phyloP scores from a whole-genome alignment of 2,329 filamentous ascomycete species.

The Raffaelea deltoideospora region DNA sequence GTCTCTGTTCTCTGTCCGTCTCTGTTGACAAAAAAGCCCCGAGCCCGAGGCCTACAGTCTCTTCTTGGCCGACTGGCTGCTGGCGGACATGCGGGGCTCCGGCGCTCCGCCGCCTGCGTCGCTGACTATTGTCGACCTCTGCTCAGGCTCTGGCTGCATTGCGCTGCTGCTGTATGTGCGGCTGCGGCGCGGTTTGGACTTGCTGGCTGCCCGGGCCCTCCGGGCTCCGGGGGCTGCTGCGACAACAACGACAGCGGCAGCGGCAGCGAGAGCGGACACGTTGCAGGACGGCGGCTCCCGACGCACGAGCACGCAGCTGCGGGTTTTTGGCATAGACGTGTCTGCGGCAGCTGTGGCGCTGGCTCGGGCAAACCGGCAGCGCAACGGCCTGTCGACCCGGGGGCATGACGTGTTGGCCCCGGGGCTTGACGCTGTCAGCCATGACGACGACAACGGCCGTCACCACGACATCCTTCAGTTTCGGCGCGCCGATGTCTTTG shows the following conservation, averaged over 20 bases:
- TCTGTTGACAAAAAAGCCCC: too few relatives aligned
- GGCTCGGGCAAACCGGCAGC: slow-evolving; percentile 45
- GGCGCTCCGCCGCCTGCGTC: not conserved
- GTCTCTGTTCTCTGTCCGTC: too few relatives aligned
- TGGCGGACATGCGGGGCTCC: not conserved
- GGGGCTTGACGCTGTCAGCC: too few relatives aligned
- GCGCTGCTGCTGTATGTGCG: slow-evolving; percentile 57
- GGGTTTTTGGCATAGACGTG: slow-evolving; percentile 59
- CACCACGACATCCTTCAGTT: slow-evolving; percentile 9
- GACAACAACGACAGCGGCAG: not conserved
- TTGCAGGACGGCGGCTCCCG: too few relatives aligned
- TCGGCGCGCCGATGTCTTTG: slow-evolving; percentile 26
- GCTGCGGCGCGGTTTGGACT: slow-evolving; percentile 10
- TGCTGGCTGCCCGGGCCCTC: too few relatives aligned
- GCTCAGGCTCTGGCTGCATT: slow-evolving; percentile 85
- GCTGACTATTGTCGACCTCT: slow-evolving; percentile 68
- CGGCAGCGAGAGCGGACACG: too few relatives aligned
- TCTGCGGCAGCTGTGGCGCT: slow-evolving; percentile 50
- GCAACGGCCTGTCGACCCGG: slow-evolving; percentile 26
- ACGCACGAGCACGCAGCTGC: slow-evolving; percentile 27
- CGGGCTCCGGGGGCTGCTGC: too few relatives aligned
- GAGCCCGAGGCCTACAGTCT: slow-evolving; percentile 58
- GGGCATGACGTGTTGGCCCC: too few relatives aligned
- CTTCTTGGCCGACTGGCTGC: slow-evolving; percentile 28
- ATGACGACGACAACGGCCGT: not conserved